These are phyloP conservation scores for Gremmenia infestans DNA, from an alignment of 2,329 filamentous ascomycete species.

Conservation along the genomic window DNA sequence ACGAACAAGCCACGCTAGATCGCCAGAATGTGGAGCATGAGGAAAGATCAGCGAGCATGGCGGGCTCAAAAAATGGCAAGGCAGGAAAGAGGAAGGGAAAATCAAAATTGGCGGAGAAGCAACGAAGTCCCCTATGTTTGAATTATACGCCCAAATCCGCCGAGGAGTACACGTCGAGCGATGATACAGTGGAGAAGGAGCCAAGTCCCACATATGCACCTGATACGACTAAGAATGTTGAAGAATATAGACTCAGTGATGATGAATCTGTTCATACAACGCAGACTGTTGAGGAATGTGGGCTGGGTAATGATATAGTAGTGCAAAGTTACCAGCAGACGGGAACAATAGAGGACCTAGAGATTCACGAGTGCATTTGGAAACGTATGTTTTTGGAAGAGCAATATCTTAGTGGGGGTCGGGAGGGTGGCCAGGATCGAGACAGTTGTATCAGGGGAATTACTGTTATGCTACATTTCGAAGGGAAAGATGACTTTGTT, in stretches of 20 bases:
- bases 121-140: neutral
- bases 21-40: neutral
- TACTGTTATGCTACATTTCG: constrained; percentile 23
- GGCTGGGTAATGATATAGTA: neutral
- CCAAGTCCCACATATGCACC: too few species aligned
- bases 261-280: neutral
- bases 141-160: neutral
- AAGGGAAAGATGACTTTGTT: constrained; percentile 22
- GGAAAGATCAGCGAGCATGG: neutral
- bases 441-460: constrained; percentile 17
- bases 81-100: constrained; percentile 7
- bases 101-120: constrained; percentile 9
- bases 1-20: neutral
- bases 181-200: neutral
- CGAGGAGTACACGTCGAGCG: constrained; percentile 5
- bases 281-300: neutral
- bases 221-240: neutral
- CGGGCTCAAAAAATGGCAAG: neutral
- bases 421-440: neutral
- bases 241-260: constrained; percentile 6
- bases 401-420: neutral
- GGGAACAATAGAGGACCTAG: neutral
- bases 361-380: constrained; percentile 24
- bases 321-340: too few species aligned
- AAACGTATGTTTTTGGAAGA: constrained; percentile 15